Percentiles rank a stretch among this genome's conserved stretches.
These are phyloP conservation scores for Plasmodium coatneyi DNA, from an alignment of 169 alveolate species.

Conservation along the genomic window DNA sequence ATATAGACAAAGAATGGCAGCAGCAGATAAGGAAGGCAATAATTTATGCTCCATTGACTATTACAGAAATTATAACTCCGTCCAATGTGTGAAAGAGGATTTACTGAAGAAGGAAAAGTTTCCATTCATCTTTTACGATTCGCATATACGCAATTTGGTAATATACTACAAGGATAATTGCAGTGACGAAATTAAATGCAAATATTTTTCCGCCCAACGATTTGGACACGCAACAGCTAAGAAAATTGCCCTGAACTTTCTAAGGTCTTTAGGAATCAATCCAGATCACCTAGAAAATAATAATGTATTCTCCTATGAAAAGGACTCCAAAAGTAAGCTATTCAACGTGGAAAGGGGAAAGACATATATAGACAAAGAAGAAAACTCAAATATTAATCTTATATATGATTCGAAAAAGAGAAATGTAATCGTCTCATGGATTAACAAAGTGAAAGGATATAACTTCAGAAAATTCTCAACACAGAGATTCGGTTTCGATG, in stretches of 20 bases:
- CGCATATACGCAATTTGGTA: conserved; percentile 35
- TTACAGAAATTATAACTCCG: conserved; percentile 38
- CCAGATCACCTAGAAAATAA: conserved; percentile 50
- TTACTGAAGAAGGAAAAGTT: conserved; percentile 35
- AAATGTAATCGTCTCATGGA: conserved; percentile 63
- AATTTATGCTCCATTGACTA: conserved; percentile 1
- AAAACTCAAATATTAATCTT: conserved; percentile 36
- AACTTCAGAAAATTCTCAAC: conserved; percentile 45
- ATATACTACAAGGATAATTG: conserved; percentile 48
- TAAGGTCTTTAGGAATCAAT: conserved; percentile 50
- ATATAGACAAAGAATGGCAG: background rate
- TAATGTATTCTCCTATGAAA: conserved; percentile 55
- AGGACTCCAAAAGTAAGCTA: conserved; percentile 37
- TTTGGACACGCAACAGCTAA: conserved; percentile 72
- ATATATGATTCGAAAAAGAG: conserved; percentile 51
- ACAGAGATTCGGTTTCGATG: conserved; percentile 71
- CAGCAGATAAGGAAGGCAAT: background rate
- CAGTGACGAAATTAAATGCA: conserved; percentile 16
- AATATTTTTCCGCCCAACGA: conserved; percentile 68
- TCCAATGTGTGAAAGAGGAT: conserved; percentile 32
- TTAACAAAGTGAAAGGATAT: conserved; percentile 42
- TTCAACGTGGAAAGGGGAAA: conserved; percentile 11
- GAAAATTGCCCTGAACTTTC: conserved; percentile 47
- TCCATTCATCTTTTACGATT: conserved; percentile 62
- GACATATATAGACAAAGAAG: background rate